phyloP scores from a whole-genome alignment of 331 rosid genomes.

The Quercus phellos region DNA sequence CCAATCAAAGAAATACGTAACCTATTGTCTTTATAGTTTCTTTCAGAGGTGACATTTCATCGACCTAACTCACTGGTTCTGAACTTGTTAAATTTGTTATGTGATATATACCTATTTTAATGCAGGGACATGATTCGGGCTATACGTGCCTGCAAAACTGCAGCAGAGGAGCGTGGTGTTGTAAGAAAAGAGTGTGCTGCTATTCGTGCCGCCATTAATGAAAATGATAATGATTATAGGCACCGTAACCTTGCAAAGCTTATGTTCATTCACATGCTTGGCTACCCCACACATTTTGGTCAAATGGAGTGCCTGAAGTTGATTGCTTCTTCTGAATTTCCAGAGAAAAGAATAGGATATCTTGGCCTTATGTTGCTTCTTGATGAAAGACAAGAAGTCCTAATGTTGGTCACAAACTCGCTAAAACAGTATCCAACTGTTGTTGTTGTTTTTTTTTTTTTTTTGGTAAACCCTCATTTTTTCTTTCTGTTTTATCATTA shows the following conservation, averaged over 20 bases:
- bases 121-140: constrained; percentile 99
- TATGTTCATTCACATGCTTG: constrained; percentile 99
- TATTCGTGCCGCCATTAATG: constrained; percentile 86
- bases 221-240: constrained; percentile 84
- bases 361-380: constrained; percentile 99
- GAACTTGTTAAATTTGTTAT: background rate
- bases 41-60: background rate
- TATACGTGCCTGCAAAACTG: constrained; percentile 97
- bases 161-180: constrained; percentile 97
- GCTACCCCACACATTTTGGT: constrained; percentile 99
- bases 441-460: background rate
- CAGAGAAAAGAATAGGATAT: constrained; percentile 98
- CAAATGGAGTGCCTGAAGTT: constrained; percentile 99
- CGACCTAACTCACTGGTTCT: background rate
- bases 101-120: constrained; percentile 5
- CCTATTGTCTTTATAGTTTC: background rate
- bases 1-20: background rate
- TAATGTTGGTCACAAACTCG: constrained; percentile 97
- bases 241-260: constrained; percentile 98
- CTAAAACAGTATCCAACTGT: constrained; percentile 91
- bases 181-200: constrained; percentile 99
- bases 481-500: background rate
- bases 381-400: constrained; percentile 99
- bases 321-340: constrained; percentile 94
- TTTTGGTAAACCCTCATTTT: background rate